phyloP scores from a whole-genome alignment of 164 flowering plant genomes.

The Vitis vinifera region DNA sequence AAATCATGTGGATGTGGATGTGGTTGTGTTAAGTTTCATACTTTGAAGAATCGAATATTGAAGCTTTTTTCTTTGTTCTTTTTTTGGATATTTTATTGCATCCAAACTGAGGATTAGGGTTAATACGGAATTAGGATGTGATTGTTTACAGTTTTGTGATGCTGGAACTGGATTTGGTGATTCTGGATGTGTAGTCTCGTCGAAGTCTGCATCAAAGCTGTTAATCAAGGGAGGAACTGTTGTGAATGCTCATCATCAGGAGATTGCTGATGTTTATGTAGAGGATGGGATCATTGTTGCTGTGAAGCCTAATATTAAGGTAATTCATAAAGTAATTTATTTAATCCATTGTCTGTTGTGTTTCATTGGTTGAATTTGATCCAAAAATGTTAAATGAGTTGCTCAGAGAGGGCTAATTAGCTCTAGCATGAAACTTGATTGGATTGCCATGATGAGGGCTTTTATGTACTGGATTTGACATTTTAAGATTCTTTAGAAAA shows the following conservation, averaged over 20 bases:
- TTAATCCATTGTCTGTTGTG: not conserved
- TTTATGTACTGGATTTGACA: no score
- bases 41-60: no score
- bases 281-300: constrained; percentile 83
- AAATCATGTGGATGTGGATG: no score
- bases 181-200: constrained; percentile 35
- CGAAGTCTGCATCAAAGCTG: constrained; percentile 53
- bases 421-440: no score
- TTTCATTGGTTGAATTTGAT: not conserved
- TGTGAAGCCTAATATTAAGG: constrained; percentile 72
- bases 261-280: constrained; percentile 90
- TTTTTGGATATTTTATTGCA: no score
- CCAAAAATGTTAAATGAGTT: not conserved
- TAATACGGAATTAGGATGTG: no score
- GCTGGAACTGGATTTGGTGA: constrained; percentile 44
- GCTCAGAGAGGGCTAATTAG: not conserved
- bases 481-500: no score
- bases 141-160: constrained; percentile 54
- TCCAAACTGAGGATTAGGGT: no score
- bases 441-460: no score
- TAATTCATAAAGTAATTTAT: constrained; percentile 14
- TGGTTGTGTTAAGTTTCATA: no score
- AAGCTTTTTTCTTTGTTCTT: no score
- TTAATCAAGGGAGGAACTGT: constrained; percentile 94
- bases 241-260: constrained; percentile 86